Base-by-base conservation (phyloP, 2,329 filamentous ascomycete genomes). In the Colletotrichum noveboracense region DNA sequence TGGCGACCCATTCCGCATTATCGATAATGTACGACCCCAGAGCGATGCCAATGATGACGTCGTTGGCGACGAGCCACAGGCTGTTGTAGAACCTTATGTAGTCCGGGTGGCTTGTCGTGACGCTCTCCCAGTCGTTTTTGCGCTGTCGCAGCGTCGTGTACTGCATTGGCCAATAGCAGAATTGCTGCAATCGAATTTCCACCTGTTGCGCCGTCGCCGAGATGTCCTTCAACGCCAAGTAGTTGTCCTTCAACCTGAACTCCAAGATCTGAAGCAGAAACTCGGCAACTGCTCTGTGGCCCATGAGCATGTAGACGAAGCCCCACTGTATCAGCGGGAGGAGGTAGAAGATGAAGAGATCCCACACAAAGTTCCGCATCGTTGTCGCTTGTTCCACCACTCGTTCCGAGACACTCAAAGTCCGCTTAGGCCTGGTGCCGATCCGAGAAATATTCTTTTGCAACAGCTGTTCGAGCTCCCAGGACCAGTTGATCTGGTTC, bases 61-160 rank as follows among this genome's bases (percentile, higher is more conserved):
- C 97, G 86, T 99, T 99, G 34, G 96, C 96, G 26, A 99, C 97
- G 10, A 99, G 94, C 97, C 97, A 99, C 6, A 99, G 88, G 81
- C 96, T 98, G 84, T 99, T 99, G 87, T 98, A 99, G 85, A 99
- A 99, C 18, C 97, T 94, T 79, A 99, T 99, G 83, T 99, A 99
- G 84, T 99, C 97, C 1, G 96, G 95, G 84, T 99, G 96, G 80
- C 94, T 98, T 64, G 94, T 97, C 1, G 96, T 98, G 71, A 98
- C 94, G 83, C 96, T 98, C 74, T 96, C 95, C 96, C 97, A 98
- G 80, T 98, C 95, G 77, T 93, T 93, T 82, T 98, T 97, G 52
- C 96, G 91, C 81, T 95, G 93, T n/a, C 96, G 93, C 62, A 99
- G 85, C 18, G 96, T 98, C 58, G 96, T 90, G 82, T 98, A 98